These are phyloP conservation scores for Erysimum cheiranthoides DNA, from an alignment of 345 rosid genomes.

Conservation along the genomic window DNA sequence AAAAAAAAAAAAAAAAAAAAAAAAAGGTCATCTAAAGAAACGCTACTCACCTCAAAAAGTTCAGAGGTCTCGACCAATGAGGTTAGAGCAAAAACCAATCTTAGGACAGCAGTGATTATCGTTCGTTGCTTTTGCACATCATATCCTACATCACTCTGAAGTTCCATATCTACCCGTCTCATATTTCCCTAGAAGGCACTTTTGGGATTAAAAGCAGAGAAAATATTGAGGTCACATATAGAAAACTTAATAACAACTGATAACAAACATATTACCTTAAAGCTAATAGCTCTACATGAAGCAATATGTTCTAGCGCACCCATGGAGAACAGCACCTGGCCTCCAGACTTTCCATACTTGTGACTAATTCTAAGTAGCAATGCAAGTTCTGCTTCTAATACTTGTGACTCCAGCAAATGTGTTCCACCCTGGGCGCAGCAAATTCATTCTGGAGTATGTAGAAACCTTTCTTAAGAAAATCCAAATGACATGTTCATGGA, in stretches of 20 bases:
- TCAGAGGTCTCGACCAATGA: conserved; percentile 82
- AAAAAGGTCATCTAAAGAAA: too few species aligned
- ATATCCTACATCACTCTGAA: conserved; percentile 58
- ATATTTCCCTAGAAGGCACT: conserved; percentile 65
- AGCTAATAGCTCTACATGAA: conserved; percentile 69
- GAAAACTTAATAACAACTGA: conserved; percentile 11
- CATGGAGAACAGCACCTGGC: conserved; percentile 90
- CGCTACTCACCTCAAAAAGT: conserved; percentile 72
- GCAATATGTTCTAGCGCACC: conserved; percentile 85
- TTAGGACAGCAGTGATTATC: conserved; percentile 66
- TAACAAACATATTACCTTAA: conserved; percentile 59
- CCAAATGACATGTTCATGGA: too few species aligned
- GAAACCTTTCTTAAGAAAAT: too few species aligned
- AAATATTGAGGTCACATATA: conserved; percentile 23
- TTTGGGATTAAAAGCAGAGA: conserved; percentile 38
- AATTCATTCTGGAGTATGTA: too few species aligned
- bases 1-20: too few species aligned
- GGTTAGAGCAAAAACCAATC: conserved; percentile 84
- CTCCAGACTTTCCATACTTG: conserved; percentile 93
- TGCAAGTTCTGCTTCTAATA: conserved; percentile 85
- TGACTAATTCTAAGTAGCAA: conserved; percentile 84
- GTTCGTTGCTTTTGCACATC: conserved; percentile 73
- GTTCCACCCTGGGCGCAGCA: conserved; percentile 60
- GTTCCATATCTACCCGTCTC: conserved; percentile 63
- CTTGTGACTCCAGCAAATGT: conserved; percentile 73